Percentiles rank a stretch among this genome's conserved stretches.
These are phyloP conservation scores for Angomonas deanei DNA, from an alignment of 208 protist species.

Conservation along the genomic window DNA sequence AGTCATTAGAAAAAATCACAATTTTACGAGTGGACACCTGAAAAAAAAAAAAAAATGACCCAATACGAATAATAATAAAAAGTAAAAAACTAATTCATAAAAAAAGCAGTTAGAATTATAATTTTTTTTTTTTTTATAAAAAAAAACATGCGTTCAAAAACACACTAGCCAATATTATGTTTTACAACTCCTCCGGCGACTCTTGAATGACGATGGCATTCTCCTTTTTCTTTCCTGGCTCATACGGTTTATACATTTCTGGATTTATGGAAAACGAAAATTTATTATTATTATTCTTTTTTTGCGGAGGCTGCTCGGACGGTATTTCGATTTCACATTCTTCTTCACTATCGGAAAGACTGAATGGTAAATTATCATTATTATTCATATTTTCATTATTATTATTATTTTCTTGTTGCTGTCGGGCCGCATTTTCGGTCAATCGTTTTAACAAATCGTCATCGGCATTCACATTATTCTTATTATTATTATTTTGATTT, in stretches of 20 bases:
- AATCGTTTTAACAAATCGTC: background rate
- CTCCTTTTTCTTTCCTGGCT: constrained; percentile 10
- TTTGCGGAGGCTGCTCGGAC: too few relatives aligned
- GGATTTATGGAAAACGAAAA: constrained; percentile 6
- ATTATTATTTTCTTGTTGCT: background rate
- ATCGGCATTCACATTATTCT: background rate
- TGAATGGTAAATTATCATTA: background rate
- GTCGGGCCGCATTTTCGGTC: background rate
- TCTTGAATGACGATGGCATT: constrained; percentile 21
- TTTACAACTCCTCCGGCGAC: too few relatives aligned
- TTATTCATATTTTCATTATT: constrained; percentile 8
- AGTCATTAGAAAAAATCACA: background rate
- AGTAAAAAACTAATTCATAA: too few relatives aligned
- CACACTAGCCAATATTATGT: too few relatives aligned
- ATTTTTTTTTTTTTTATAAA: background rate
- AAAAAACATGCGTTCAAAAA: background rate
- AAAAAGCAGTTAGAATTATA: background rate
- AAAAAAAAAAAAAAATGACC: too few relatives aligned
- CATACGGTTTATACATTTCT: constrained; percentile 15
- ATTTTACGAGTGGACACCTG: background rate
- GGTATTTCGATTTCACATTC: background rate
- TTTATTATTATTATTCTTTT: background rate
- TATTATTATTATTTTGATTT: constrained; percentile 2
- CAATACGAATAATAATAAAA: too few relatives aligned
- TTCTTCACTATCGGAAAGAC: background rate